Conservation (phyloP, 2,329 filamentous ascomycete genomes). For the Ampelomyces quisqualis region DNA sequence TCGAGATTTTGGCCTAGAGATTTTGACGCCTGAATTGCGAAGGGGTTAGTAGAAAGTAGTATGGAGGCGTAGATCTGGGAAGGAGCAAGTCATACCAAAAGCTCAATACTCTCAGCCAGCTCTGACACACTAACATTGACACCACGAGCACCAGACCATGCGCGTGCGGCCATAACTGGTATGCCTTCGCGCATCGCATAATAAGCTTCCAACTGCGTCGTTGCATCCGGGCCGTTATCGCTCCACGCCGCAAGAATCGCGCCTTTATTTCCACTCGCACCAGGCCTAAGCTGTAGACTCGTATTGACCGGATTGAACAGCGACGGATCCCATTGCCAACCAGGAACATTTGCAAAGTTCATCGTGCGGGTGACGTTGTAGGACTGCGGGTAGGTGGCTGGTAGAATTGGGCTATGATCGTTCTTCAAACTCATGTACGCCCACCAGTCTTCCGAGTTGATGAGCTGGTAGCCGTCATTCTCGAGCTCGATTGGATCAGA, state of each 20-base stretch:
- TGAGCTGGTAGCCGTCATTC: conserved; percentile 41
- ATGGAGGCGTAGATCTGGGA: no score
- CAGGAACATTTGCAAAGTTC: conserved; percentile 47
- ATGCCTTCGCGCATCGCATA: conserved; percentile 52
- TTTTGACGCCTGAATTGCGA: conserved; percentile 21
- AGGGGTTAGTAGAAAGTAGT: no score
- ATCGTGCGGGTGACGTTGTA: conserved; percentile 49
- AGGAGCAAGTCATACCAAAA: conserved; percentile 24
- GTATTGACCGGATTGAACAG: conserved; percentile 49
- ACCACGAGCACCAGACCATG: conserved; percentile 48
- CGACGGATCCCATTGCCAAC: conserved; percentile 52
- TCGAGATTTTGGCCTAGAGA: conserved; percentile 52
- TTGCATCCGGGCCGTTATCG: conserved; percentile 52
- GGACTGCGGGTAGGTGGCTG: conserved; percentile 51
- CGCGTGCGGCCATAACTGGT: conserved; percentile 46
- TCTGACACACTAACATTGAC: conserved; percentile 28
- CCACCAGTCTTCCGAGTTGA: conserved; percentile 56
- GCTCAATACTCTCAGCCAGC: conserved; percentile 40
- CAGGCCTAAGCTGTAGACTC: conserved; percentile 42
- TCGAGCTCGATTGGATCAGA: conserved; percentile 49
- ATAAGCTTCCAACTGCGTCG: conserved; percentile 52
- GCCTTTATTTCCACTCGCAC: conserved; percentile 37
- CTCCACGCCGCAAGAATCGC: conserved; percentile 50
- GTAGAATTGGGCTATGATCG: conserved; percentile 51
- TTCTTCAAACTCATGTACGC: conserved; percentile 59